These are phyloP conservation scores for Globisporangium carolinianum DNA, from an alignment of 352 stramenopile species.

Conservation along the genomic window DNA sequence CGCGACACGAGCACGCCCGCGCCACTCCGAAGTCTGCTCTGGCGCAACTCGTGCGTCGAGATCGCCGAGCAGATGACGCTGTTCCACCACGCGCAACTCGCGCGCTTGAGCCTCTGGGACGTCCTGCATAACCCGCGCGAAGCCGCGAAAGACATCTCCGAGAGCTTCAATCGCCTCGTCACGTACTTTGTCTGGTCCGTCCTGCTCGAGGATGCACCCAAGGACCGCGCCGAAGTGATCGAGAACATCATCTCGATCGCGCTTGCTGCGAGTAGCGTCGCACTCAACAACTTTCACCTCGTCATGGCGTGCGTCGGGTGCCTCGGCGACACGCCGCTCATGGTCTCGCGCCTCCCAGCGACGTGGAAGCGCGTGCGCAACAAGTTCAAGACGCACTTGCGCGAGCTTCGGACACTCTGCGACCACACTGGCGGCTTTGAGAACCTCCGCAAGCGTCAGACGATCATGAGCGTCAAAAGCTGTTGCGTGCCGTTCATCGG, in stretches of 20 bases:
- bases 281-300: conserved; percentile 71
- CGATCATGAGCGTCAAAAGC: conserved; percentile 24
- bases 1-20: conserved; percentile 33
- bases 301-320: conserved; percentile 75
- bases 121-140: conserved; percentile 44
- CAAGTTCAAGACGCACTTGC: conserved; percentile 60
- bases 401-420: conserved; percentile 54
- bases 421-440: conserved; percentile 70
- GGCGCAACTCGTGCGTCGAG: conserved; percentile 39
- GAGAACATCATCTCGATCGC: conserved; percentile 68
- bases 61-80: conserved; percentile 62
- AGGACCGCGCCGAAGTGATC: conserved; percentile 63
- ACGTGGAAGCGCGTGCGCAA: conserved; percentile 69
- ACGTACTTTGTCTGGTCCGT: conserved; percentile 72
- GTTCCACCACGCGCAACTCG: conserved; percentile 54
- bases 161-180: conserved; percentile 62
- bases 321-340: conserved; percentile 60
- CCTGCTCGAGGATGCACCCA: conserved; percentile 54
- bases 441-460: conserved; percentile 54
- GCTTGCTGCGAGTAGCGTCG: conserved; percentile 25
- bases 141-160: conserved; percentile 41
- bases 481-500: conserved; percentile 68
- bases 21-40: conserved; percentile 39
- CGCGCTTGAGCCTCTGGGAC: conserved; percentile 38
- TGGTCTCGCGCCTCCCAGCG: conserved; percentile 51